Percentiles rank a stretch among this genome's conserved stretches.
phyloP scores from a whole-genome alignment of 148 eudicot species.

The Beta vulgaris region DNA sequence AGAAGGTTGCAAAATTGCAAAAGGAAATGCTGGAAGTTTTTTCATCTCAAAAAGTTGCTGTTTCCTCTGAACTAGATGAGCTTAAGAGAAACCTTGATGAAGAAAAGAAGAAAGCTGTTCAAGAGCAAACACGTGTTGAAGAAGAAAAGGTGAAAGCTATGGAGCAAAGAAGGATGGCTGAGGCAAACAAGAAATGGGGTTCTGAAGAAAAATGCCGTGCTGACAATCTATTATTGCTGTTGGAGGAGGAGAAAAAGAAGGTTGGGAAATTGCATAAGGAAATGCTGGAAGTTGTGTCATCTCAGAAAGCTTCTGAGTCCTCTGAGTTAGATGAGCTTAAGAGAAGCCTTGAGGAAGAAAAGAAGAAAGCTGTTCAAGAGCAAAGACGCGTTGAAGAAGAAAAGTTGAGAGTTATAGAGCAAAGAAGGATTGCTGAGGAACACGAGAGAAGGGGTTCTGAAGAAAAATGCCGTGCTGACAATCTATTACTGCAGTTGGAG shows the following conservation, averaged over 20 bases:
- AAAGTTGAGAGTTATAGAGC: slow-evolving; percentile 36
- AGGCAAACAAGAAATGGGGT: slow-evolving; percentile 28
- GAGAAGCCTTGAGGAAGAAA: slow-evolving; percentile 32
- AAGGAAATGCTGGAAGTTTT: slow-evolving; percentile 11
- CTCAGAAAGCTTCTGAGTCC: slow-evolving; percentile 6
- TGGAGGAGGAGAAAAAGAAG: slow-evolving; percentile 35
- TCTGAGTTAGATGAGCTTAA: slow-evolving; percentile 27
- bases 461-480: slow-evolving; percentile 28
- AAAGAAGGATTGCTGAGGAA: slow-evolving; percentile 12
- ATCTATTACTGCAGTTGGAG: slow-evolving; percentile 11
- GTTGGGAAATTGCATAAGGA: slow-evolving; percentile 18
- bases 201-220: slow-evolving; percentile 36
- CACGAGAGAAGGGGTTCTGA: slow-evolving; percentile 25
- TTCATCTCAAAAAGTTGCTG: slow-evolving; percentile 10
- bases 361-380: slow-evolving; percentile 20
- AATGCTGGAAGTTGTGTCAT: not conserved
- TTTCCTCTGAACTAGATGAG: slow-evolving; percentile 25
- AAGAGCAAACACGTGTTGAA: slow-evolving; percentile 25
- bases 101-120: slow-evolving; percentile 34
- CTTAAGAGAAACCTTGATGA: slow-evolving; percentile 26
- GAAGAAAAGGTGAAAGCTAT: slow-evolving; percentile 29
- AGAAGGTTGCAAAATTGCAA: slow-evolving; percentile 22
- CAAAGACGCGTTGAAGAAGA: slow-evolving; percentile 31
- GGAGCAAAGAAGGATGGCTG: slow-evolving; percentile 34
- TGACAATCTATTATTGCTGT: slow-evolving; percentile 8